These are phyloP conservation scores for Cronartium quercuum DNA, from an alignment of 1,284 basidiomycete species.

Conservation along the genomic window DNA sequence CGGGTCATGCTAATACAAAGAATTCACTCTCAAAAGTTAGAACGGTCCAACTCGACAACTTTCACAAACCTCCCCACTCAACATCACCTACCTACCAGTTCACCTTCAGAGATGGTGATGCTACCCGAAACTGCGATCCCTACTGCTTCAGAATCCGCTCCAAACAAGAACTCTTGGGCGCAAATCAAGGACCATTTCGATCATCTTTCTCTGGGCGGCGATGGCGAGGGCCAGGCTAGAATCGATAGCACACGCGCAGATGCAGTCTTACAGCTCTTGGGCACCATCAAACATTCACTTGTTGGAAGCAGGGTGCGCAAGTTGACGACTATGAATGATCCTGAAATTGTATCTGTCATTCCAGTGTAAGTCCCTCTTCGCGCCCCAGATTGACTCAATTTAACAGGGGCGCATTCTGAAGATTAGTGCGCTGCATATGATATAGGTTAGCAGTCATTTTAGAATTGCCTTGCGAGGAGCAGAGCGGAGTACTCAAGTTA, in stretches of 20 bases:
- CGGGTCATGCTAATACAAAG: too few relatives aligned
- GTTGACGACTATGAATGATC: conserved; percentile 14
- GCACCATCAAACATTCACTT: conserved; percentile 30
- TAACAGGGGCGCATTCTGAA: background rate
- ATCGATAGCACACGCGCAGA: background rate
- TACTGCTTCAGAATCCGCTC: background rate
- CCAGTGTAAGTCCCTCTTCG: conserved; percentile 2
- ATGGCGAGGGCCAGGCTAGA: background rate
- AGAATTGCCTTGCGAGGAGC: conserved; percentile 2
- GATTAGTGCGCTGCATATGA: background rate
- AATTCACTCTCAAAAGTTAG: too few relatives aligned
- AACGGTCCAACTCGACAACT: too few relatives aligned
- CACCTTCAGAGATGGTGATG: background rate
- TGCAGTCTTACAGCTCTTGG: conserved; percentile 4
- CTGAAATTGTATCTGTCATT: conserved; percentile 5
- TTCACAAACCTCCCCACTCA: too few relatives aligned
- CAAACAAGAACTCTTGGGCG: background rate
- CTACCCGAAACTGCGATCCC: background rate
- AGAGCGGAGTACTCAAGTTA: conserved; percentile 3
- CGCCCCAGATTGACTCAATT: background rate
- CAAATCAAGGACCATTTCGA: background rate
- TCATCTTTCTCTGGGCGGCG: background rate
- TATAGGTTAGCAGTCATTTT: conserved; percentile 27
- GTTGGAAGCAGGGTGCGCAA: conserved; percentile 29
- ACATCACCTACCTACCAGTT: too few relatives aligned